A percentile compares a stretch with the other conserved stretches of the same genome.
Evolutionary conservation across 495 filamentous ascomycete genomes (phyloP).

Genomic region (Massariosphaeria phaeospora): DNA sequence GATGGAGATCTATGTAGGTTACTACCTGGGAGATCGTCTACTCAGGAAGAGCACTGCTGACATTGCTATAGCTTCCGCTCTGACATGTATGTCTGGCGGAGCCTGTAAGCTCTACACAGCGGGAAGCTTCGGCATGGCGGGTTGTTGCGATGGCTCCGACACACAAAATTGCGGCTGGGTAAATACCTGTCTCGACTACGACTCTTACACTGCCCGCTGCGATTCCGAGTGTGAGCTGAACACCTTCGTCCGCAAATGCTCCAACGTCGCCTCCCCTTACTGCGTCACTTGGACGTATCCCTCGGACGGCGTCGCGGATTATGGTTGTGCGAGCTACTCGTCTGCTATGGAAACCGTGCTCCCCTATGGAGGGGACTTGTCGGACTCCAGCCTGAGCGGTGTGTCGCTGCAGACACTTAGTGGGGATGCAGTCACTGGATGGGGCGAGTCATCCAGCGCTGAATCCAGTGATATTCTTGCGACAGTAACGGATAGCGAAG

Average conservation of each 20-base stretch:
- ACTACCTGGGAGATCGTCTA: no score
- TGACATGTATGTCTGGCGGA: conserved; percentile 10
- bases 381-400: conserved; percentile 1
- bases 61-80: conserved; percentile 6
- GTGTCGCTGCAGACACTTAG: conserved; percentile 9
- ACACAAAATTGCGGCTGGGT: conserved; percentile 28
- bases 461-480: no score
- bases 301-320: conserved; percentile 20
- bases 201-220: conserved; percentile 7
- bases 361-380: conserved; percentile 9
- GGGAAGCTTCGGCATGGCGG: conserved; percentile 20
- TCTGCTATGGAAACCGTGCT: conserved; percentile 11
- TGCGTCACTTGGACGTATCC: conserved; percentile 33
- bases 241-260: conserved; percentile 30
- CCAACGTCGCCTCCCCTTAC: conserved; percentile 13
- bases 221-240: conserved; percentile 15
- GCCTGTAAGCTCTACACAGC: conserved; percentile 27
- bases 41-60: no score
- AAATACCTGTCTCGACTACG: conserved; percentile 27
- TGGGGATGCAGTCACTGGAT: conserved; percentile 19
- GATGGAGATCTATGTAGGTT: conserved; percentile 18
- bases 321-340: conserved; percentile 16
- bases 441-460: not conserved
- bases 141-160: conserved; percentile 26
- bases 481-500: not conserved